Percentiles rank a stretch among this genome's conserved stretches.
Evolutionary conservation across 257 asterid genomes (phyloP).

Genomic region (Craterostigma plantagineum): DNA sequence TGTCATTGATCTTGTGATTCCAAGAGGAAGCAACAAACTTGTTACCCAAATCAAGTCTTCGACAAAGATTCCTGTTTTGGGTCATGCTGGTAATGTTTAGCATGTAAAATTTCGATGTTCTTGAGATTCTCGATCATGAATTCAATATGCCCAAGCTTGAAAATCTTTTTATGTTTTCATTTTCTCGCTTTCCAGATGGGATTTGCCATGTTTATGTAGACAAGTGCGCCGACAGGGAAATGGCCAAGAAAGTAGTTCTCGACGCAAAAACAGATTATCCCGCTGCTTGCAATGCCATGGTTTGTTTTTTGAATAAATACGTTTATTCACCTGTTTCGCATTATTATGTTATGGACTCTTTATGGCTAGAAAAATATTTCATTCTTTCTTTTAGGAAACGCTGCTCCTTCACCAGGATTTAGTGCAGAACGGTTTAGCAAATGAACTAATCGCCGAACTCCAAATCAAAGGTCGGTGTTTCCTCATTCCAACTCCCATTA

Average conservation of each 20-base stretch:
- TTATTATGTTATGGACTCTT: background rate
- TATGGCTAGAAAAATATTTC: background rate
- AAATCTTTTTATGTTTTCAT: conserved; percentile 6
- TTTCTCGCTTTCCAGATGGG: conserved; percentile 57
- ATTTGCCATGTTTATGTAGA: conserved; percentile 78
- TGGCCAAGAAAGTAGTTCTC: conserved; percentile 51
- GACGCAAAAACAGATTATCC: conserved; percentile 82
- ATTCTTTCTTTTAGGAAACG: conserved; percentile 43
- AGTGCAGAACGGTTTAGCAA: conserved; percentile 21
- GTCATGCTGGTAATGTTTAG: conserved; percentile 57
- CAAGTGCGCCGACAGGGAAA: conserved; percentile 53
- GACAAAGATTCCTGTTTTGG: conserved; percentile 80
- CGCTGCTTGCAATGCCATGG: conserved; percentile 91
- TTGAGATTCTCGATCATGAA: background rate
- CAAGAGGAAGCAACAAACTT: conserved; percentile 78
- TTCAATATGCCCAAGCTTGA: conserved; percentile 8
- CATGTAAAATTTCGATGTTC: background rate
- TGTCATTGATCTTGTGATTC: conserved; percentile 80
- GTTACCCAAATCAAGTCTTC: conserved; percentile 58
- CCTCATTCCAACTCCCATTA: background rate
- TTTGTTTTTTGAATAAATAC: conserved; percentile 5
- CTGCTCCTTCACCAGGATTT: conserved; percentile 66
- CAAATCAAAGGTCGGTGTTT: conserved; percentile 44
- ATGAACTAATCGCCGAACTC: conserved; percentile 47
- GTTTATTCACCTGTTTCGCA: background rate